These are phyloP conservation scores for Salmacisia buchloeana DNA, from an alignment of 1,284 basidiomycete species.

Conservation along the genomic window DNA sequence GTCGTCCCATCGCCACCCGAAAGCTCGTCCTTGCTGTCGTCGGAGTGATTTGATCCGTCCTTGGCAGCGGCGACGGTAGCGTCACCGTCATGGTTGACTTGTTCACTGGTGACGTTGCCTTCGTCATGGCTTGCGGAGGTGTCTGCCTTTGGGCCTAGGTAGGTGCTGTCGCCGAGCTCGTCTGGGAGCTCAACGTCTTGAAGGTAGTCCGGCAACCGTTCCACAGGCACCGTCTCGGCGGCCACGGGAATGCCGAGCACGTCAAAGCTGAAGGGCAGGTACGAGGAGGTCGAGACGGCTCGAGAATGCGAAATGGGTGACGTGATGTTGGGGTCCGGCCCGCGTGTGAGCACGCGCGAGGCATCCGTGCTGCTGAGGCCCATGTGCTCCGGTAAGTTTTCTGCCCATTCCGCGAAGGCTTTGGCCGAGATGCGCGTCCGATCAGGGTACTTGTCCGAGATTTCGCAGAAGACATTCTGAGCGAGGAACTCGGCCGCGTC, in stretches of 20 bases:
- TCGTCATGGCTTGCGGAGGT: background rate
- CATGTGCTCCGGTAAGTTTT: conserved; percentile 63
- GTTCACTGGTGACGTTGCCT: background rate
- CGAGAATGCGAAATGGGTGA: conserved; percentile 7
- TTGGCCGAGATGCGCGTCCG: conserved; percentile 64
- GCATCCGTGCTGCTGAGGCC: conserved; percentile 19
- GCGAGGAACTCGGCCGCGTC: conserved; percentile 80
- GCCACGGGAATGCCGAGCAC: background rate
- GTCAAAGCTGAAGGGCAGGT: background rate
- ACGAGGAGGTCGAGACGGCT: background rate
- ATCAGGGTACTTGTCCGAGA: conserved; percentile 55
- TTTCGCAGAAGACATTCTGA: conserved; percentile 77
- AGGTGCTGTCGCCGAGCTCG: conserved; percentile 4
- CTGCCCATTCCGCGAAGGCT: conserved; percentile 81
- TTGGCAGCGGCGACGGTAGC: background rate
- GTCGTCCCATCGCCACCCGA: too few relatives aligned
- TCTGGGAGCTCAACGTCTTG: conserved; percentile 1
- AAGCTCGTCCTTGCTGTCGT: too few relatives aligned
- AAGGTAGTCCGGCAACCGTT: background rate
- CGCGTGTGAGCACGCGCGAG: background rate
- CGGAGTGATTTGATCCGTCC: too few relatives aligned
- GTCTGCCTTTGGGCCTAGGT: background rate
- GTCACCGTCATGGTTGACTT: background rate
- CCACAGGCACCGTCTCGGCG: conserved; percentile 6
- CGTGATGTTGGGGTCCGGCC: conserved; percentile 3